These are phyloP conservation scores for Eucalyptus marginata DNA, from an alignment of 345 rosid genomes.

Conservation along the genomic window DNA sequence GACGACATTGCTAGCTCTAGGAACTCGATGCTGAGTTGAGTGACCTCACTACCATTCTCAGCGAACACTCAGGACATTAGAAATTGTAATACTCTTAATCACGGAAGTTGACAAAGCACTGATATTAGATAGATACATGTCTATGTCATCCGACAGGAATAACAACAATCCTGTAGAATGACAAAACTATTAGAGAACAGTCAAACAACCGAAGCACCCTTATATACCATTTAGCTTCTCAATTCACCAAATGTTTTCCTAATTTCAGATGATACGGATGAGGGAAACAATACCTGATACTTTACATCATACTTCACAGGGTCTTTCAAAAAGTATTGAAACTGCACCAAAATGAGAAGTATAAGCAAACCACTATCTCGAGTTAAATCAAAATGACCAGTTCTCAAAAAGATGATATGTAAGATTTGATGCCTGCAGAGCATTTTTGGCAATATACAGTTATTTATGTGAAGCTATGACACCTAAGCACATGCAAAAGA, in stretches of 20 bases:
- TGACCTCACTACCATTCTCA: background rate
- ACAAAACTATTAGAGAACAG: background rate
- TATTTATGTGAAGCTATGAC: background rate
- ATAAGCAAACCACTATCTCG: background rate
- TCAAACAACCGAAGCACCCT: background rate
- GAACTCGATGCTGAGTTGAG: background rate
- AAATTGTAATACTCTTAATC: background rate
- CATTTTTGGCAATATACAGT: background rate
- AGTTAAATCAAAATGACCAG: background rate
- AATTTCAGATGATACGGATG: background rate
- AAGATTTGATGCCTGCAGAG: background rate
- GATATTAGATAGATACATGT: background rate
- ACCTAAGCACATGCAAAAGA: background rate
- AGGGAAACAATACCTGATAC: slow-evolving; percentile 55
- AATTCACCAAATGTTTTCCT: background rate
- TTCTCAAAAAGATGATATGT: background rate
- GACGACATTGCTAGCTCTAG: background rate
- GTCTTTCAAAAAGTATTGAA: slow-evolving; percentile 86
- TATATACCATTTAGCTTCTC: background rate
- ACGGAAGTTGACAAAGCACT: background rate
- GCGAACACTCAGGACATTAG: background rate
- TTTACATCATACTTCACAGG: slow-evolving; percentile 93
- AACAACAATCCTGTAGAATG: background rate
- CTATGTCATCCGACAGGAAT: background rate
- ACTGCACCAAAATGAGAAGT: slow-evolving; percentile 26